These are phyloP conservation scores for Globisporangium radiosum DNA, from an alignment of 352 stramenopile species.

Conservation along the genomic window DNA sequence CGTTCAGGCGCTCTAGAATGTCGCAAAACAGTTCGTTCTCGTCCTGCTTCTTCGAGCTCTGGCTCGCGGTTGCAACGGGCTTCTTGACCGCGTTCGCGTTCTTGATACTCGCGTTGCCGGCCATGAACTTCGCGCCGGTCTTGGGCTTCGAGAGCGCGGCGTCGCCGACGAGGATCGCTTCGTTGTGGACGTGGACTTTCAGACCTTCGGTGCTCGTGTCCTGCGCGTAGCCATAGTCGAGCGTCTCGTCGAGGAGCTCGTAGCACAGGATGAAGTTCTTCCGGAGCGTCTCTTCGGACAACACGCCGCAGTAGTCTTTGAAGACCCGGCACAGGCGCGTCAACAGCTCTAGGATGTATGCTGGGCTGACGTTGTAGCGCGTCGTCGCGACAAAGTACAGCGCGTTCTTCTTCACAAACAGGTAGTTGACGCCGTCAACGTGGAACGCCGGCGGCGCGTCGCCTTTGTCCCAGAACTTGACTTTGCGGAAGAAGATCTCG, in stretches of 20 bases:
- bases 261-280: slow-evolving; percentile 99
- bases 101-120: slow-evolving; percentile 71
- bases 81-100: slow-evolving; percentile 86
- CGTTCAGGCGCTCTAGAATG: slow-evolving; percentile 97
- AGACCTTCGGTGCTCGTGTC: slow-evolving; percentile 96
- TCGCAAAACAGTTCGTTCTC: slow-evolving; percentile 99
- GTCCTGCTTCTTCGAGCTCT: slow-evolving; percentile 75
- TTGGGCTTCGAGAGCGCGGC: slow-evolving; percentile 82
- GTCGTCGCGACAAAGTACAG: slow-evolving; percentile 98
- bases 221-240: slow-evolving; percentile 99
- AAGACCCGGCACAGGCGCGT: slow-evolving; percentile 94
- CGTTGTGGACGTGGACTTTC: slow-evolving; percentile 98
- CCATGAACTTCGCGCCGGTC: slow-evolving; percentile 87
- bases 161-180: slow-evolving; percentile 93
- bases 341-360: slow-evolving; percentile 95
- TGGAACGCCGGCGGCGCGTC: slow-evolving; percentile 96
- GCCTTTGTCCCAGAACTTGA: slow-evolving; percentile 98
- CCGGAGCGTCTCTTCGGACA: slow-evolving; percentile 97
- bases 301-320: slow-evolving; percentile 99
- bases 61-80: slow-evolving; percentile 62
- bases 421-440: slow-evolving; percentile 96
- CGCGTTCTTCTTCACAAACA: slow-evolving; percentile 97
- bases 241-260: slow-evolving; percentile 97
- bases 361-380: slow-evolving; percentile 94
- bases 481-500: slow-evolving; percentile 98